Base-by-base conservation (phyloP, 305 asterid genomes). In the Fraxinus greggii region DNA sequence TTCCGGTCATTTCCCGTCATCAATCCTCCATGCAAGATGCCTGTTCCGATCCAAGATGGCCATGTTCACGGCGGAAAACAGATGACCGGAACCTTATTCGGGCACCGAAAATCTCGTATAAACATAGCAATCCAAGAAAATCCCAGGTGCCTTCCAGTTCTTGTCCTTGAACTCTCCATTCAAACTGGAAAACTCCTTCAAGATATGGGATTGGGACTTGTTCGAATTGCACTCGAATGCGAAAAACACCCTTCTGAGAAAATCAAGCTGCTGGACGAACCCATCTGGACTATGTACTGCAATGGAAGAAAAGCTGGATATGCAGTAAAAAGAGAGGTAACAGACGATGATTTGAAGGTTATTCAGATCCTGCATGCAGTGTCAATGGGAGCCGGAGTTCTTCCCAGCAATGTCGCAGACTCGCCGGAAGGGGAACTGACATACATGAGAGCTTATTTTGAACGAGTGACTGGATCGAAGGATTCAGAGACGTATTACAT, bases 401-500 rank as follows among this genome's bases (percentile, higher is more conserved):
- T 94, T 45, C 98, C 97, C 4, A 75, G 77, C 29, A 82, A 19
- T n/a, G 86, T 70, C 2, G 83, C 28, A 15, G 81, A 81, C 7
- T 83, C 87, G 40, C 81, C 85, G 15, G 91, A 87, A 32, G 95
- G 94, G 65, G 97, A 93, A 87, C 51, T 91, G 69, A 91, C 98
- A 10, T 94, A 94, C 65, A 88, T 94, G 97, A 78, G 98, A 81
- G 94, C 97, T 1, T 88, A 84, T 82, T 94, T 93, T 48, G 98
- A 94, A 87, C 87, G 96, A 82, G 91, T 86, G 13, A 82, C 84
- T n/a, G 97, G 95, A 10, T 94, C 98, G 0, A 92, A 79, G 85
- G 98, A 94, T 85, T 94, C 98, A 0, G 97, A 93, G 75, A 94
- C 97, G 6, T 94, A 92, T 69, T 92, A 94, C 33, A 94, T 94